Base-by-base conservation (phyloP, 2,329 filamentous ascomycete species). In the Monilinia fructicola region DNA sequence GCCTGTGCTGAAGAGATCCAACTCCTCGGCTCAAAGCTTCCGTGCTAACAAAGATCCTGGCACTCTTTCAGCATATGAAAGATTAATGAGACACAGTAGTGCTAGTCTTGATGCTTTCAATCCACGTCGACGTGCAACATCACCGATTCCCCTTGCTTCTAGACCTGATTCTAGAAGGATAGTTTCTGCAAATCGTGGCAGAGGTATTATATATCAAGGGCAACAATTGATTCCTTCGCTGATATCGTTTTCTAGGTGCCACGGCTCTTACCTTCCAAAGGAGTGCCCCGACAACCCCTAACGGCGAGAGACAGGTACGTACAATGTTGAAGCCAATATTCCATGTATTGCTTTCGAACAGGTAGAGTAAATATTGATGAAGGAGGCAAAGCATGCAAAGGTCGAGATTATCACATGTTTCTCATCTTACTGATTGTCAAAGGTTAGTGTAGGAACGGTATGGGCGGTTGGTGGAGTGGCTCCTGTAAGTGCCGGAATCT, bases 401-500 rank as follows among this genome's bases (percentile, higher is more conserved):
- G 7, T 21, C 23, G 3, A 23, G 23, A 40, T 40, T 55, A 23
- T 28, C 11, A 11, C n/a, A 16, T 62, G 40, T 55, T 38, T 7
- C 23, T 23, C n/a, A 14, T 14, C 21, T 40, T 67, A 42, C 71
- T 73, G 53, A 71, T 64, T 53, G 18, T 3, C 55, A 66, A 82
- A 88, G 74, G 80, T 86, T 68, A 93, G 90, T 75, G 79, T 82
- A 69, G 89, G 90, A 3, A 84, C 88, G 12, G 83, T 94, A 23
- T 96, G 91, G 92, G 85, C 87, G 23, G 87, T 95, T 14, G 90
- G 91, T 35, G 90, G 90, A n/a, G 75, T 85, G 12, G 84, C 85
- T 60, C 84, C 86, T n/a, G 79, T 81, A 10, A 80, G 80, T 35
- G 79, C 82, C 21, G 83, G 83, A 16, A 79, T 89, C 26, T 80